Evolutionary conservation across 1,284 basidiomycete genomes (phyloP), one percentile per base, ranked within the genome.

Genomic region (Gomphus bonarii): DNA sequence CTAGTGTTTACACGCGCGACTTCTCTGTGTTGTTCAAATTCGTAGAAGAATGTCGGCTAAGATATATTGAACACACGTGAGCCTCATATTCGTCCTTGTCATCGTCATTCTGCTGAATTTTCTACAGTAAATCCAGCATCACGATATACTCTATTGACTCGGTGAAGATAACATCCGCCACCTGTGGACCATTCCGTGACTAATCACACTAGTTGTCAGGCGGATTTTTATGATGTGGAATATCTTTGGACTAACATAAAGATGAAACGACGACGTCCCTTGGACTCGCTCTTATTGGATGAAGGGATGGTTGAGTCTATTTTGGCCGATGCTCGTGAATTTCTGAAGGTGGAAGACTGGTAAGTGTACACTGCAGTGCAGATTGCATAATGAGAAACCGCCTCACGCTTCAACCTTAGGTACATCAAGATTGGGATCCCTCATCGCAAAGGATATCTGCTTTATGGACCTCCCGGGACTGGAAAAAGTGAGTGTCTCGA

Each of bases 381-480:
- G 36, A 31, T 25, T 25, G 10, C 28, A 43, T 20, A 1, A 5
- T n/a, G 33, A 22, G 38, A 44, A 12, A 38, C 11, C 20, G 9
- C 33, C 9, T 25, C 31, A 10, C 30, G 1, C 10, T 12, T 48
- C 20, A 16, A 33, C 9, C 8, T 7, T 18, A 58, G 57, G 57
- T 80, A 79, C 62, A 64, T 66, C 42, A 68, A 74, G 51, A 73
- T 76, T 6, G 80, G 80, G 0, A 80, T 81, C 52, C 80, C 80
- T 0, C 74, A 79, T 63, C 70, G 76, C 20, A 68, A 79, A 46
- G 80, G 80, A 0, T 81, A 80, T 61, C 66, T 82, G n/a, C 66
- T 82, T 8, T 70, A 78, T 65, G 80, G 80, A 2, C 76, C 75
- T 46, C 77, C 78, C 12, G 78, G 78, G 5, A 76, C 76, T 11